Conservation (phyloP, 2,329 filamentous ascomycete genomes). For the Aspergillus piperis region DNA sequence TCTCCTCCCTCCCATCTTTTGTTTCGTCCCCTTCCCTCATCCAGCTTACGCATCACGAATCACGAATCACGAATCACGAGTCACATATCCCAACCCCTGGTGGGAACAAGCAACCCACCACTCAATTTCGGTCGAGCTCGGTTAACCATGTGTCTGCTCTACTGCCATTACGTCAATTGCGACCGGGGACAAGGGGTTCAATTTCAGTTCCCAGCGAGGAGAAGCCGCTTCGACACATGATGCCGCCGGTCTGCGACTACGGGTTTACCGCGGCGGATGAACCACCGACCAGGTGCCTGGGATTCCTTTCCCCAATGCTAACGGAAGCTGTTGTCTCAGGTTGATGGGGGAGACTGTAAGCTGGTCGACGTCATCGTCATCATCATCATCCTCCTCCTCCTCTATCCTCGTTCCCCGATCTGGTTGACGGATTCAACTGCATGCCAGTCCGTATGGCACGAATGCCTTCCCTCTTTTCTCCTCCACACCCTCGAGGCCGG, state of each 20-base stretch:
- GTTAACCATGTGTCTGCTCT: background rate
- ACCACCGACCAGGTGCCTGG: constrained; percentile 25
- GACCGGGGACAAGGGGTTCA: background rate
- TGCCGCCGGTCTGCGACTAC: constrained; percentile 5
- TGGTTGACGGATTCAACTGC: background rate
- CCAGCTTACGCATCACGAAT: constrained; percentile 12
- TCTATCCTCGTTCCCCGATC: too few species aligned
- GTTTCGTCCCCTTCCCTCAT: background rate
- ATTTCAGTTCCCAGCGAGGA: too few species aligned
- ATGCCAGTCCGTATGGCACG: background rate
- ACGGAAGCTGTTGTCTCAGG: background rate
- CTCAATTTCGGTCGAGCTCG: background rate
- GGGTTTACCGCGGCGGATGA: constrained; percentile 6
- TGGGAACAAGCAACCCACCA: background rate
- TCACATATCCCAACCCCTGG: background rate
- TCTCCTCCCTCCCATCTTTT: too few species aligned
- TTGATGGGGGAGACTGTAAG: background rate
- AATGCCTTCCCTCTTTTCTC: background rate
- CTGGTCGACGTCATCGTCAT: background rate
- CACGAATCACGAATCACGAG: constrained; percentile 6
- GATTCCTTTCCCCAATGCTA: constrained; percentile 7
- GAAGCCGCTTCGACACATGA: constrained; percentile 17
- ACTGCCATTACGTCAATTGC: background rate
- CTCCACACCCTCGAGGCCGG: background rate
- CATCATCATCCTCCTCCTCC: background rate